phyloP scores from a whole-genome alignment of 441 rosid species.

The Gossypium gossypioides region DNA sequence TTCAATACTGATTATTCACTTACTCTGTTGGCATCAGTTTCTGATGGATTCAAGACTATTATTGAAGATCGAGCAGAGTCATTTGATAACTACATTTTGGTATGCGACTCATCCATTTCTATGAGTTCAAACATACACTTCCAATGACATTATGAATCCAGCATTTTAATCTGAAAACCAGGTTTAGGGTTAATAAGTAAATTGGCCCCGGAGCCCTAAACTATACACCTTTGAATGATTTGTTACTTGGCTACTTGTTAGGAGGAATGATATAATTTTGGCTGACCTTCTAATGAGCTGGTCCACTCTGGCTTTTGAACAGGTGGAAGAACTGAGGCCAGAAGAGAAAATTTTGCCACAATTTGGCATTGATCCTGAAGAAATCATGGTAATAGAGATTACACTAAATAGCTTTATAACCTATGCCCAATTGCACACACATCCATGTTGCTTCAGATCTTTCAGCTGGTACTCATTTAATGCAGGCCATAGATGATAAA shows the following conservation, averaged over 20 bases:
- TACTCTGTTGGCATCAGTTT: conserved; percentile 29
- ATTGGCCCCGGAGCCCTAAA: neutral
- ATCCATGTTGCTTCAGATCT: conserved; percentile 2
- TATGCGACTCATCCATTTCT: conserved; percentile 16
- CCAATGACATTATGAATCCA: neutral
- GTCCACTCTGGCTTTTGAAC: conserved; percentile 2
- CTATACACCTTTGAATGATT: neutral
- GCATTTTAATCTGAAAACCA: neutral
- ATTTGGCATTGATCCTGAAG: conserved; percentile 27
- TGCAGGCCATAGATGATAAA: conserved; percentile 55
- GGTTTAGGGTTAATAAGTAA: neutral
- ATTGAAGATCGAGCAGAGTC: conserved; percentile 45
- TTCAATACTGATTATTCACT: neutral
- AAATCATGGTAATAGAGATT: conserved; percentile 38
- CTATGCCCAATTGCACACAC: neutral
- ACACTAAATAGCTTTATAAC: neutral
- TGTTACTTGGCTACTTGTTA: neutral
- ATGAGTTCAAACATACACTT: neutral
- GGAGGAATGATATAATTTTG: neutral
- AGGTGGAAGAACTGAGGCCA: conserved; percentile 55
- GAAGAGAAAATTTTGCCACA: conserved; percentile 33
- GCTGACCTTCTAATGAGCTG: neutral
- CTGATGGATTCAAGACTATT: conserved; percentile 23
- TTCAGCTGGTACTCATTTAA: neutral
- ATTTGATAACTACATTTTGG: conserved; percentile 40